These are phyloP conservation scores for Capsicum baccatum DNA, from an alignment of 257 asterid genomes.

Conservation along the genomic window DNA sequence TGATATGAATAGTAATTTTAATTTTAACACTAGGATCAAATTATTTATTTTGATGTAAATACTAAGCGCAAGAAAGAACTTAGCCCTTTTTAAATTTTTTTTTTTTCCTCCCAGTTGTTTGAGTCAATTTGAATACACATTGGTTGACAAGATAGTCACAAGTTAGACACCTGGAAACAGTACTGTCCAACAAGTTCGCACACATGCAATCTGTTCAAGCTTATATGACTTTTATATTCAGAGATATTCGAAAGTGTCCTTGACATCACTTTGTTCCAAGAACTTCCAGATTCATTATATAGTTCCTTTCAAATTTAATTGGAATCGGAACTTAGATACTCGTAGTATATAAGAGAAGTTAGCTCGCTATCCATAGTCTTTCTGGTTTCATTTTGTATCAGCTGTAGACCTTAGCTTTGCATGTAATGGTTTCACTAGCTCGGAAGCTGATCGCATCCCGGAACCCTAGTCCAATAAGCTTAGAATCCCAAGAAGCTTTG, in stretches of 20 bases:
- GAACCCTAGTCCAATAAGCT: not conserved
- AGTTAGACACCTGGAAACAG: not conserved
- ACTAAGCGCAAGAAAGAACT: not conserved
- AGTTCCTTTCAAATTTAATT: not conserved
- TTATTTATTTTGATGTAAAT: too few relatives aligned
- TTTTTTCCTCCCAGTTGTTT: not conserved
- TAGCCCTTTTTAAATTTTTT: not conserved
- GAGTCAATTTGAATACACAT: not conserved
- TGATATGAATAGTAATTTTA: too few relatives aligned
- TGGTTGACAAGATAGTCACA: not conserved
- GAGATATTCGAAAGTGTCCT: not conserved
- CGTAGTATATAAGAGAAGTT: not conserved
- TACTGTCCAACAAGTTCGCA: not conserved
- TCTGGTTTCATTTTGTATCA: conserved; percentile 7
- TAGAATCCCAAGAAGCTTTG: conserved; percentile 35
- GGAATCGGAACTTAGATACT: not conserved
- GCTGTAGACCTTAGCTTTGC: not conserved
- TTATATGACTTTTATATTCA: not conserved
- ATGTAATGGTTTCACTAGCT: conserved; percentile 58
- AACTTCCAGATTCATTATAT: not conserved
- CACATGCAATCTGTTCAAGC: not conserved
- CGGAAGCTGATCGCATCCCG: conserved; percentile 45
- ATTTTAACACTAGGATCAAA: not conserved
- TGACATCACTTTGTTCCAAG: not conserved
- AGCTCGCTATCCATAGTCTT: not conserved